These are phyloP conservation scores for Candida vartiovaarae DNA, from an alignment of 805 yeast species.

Conservation along the genomic window DNA sequence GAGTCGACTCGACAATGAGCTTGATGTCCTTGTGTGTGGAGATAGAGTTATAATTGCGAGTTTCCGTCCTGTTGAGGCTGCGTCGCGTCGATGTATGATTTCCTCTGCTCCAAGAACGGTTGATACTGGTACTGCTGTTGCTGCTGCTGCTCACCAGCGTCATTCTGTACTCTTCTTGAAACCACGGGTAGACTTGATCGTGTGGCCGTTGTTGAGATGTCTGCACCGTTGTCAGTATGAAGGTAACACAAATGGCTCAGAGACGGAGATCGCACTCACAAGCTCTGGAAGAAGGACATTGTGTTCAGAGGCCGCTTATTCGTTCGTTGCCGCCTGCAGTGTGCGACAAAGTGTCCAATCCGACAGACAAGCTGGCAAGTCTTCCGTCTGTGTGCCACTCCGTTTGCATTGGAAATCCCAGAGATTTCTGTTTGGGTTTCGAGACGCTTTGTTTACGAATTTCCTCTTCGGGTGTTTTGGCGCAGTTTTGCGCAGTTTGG, in stretches of 20 bases:
- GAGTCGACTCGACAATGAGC: slow-evolving; percentile 86
- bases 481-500: not conserved
- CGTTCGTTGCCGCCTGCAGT: too few species aligned
- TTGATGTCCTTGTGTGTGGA: slow-evolving; percentile 68
- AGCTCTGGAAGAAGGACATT: slow-evolving; percentile 27
- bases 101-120: not conserved
- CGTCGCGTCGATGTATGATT: slow-evolving; percentile 1
- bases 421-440: not conserved
- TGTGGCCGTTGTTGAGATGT: slow-evolving; percentile 39
- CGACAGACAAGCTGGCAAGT: too few species aligned
- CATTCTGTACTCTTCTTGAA: slow-evolving; percentile 28
- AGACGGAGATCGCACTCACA: slow-evolving; percentile 14
- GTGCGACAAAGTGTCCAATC: too few species aligned
- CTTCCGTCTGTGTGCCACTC: too few species aligned
- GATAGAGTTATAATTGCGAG: slow-evolving; percentile 28
- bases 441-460: slow-evolving; percentile 10
- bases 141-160: not conserved
- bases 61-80: not conserved
- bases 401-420: too few species aligned
- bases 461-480: slow-evolving; percentile 5
- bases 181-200: slow-evolving; percentile 40
- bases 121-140: too few species aligned
- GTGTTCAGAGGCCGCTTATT: not conserved
- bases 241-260: not conserved
- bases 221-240: slow-evolving; percentile 9